phyloP scores from a whole-genome alignment of 805 yeast species.

The Saccharomyces eubayanus region DNA sequence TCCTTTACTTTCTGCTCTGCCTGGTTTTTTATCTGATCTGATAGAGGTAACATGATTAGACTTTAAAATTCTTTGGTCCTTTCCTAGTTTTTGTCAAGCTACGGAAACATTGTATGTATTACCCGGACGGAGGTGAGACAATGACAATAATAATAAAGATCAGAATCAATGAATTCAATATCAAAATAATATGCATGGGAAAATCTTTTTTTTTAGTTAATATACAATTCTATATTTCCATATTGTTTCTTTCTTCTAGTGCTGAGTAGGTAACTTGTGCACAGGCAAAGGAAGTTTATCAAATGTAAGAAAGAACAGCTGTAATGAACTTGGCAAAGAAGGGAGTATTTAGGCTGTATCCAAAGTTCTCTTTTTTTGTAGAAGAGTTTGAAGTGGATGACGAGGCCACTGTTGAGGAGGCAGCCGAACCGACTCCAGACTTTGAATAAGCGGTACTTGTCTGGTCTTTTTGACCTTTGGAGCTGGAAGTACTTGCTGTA shows the following conservation, averaged over 20 bases:
- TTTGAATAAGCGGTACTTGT: neutral
- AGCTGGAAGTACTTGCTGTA: neutral
- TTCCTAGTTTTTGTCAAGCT: neutral
- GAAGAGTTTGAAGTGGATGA: neutral
- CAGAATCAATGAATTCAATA: neutral
- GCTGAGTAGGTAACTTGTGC: neutral
- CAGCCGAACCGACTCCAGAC: neutral
- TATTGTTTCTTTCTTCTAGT: neutral
- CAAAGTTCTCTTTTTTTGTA: neutral
- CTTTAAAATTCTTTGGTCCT: neutral
- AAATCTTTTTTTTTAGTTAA: neutral
- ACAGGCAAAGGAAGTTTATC: neutral
- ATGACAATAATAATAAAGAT: neutral
- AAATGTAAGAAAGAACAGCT: neutral
- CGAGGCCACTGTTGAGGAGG: neutral
- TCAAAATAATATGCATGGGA: neutral
- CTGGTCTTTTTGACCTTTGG: neutral
- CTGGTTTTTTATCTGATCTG: neutral
- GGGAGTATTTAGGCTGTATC: neutral
- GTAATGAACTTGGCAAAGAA: neutral
- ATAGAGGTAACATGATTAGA: neutral
- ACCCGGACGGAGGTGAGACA: neutral
- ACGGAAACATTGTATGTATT: neutral
- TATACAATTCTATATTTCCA: neutral
- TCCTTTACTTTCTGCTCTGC: neutral